These are phyloP conservation scores for Periglandula ipomoeae DNA, from an alignment of 2,329 filamentous ascomycete genomes.

Conservation along the genomic window DNA sequence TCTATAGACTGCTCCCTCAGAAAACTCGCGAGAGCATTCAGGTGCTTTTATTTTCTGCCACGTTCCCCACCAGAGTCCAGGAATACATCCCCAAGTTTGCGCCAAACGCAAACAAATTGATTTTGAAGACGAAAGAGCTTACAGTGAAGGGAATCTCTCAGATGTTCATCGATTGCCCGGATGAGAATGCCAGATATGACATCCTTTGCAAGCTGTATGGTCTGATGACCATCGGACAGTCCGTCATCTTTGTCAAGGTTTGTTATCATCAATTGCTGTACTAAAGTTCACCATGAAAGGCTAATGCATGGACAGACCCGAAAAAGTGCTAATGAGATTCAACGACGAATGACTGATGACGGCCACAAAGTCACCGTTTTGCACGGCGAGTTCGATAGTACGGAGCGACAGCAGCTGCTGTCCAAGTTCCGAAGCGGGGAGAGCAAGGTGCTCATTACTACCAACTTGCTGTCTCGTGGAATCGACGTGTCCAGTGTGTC, in stretches of 20 bases:
- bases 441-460: slow-evolving; percentile 95
- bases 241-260: slow-evolving; percentile 95
- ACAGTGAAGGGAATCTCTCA: slow-evolving; percentile 97
- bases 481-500: slow-evolving; percentile 89
- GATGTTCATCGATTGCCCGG: slow-evolving; percentile 89
- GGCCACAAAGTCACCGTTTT: slow-evolving; percentile 88
- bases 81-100: slow-evolving; percentile 78
- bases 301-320: slow-evolving; percentile 52
- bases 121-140: slow-evolving; percentile 79
- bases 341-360: slow-evolving; percentile 75
- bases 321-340: slow-evolving; percentile 75
- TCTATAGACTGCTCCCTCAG: slow-evolving; percentile 50
- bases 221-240: slow-evolving; percentile 91
- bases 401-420: slow-evolving; percentile 73
- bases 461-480: slow-evolving; percentile 90
- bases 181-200: slow-evolving; percentile 75
- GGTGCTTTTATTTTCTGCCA: slow-evolving; percentile 91
- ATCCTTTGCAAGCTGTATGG: slow-evolving; percentile 89
- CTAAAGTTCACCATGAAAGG: background rate
- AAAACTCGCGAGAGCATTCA: slow-evolving; percentile 52
- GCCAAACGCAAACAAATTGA: slow-evolving; percentile 77
- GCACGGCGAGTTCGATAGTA: slow-evolving; percentile 79
- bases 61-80: slow-evolving; percentile 79
- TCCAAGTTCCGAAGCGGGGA: slow-evolving; percentile 77
- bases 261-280: slow-evolving; percentile 11